These are phyloP conservation scores for Dispira parvispora DNA, from an alignment of 192 early-diverging fungal genomes.

Conservation along the genomic window DNA sequence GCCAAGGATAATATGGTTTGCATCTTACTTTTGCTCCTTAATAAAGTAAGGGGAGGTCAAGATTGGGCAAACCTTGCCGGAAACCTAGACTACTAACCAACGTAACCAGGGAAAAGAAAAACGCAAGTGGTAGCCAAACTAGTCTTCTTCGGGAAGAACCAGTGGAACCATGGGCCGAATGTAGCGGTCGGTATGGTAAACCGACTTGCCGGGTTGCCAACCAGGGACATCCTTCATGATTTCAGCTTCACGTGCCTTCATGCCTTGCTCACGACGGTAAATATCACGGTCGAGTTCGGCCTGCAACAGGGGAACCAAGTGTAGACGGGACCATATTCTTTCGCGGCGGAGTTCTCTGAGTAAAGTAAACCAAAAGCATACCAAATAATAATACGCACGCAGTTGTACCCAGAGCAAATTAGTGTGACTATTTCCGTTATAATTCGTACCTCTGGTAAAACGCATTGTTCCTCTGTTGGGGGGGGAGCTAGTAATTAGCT, in stretches of 20 bases:
- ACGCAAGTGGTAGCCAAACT: background rate
- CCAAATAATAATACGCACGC: background rate
- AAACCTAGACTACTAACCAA: no score
- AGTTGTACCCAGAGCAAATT: background rate
- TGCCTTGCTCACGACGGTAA: constrained; percentile 61
- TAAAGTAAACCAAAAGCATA: background rate
- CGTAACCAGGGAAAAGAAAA: no score
- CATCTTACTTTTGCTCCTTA: no score
- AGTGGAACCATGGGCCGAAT: constrained; percentile 16
- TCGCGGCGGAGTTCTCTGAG: constrained; percentile 77
- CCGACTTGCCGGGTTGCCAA: constrained; percentile 64
- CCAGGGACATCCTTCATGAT: constrained; percentile 76
- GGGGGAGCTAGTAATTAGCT: constrained; percentile 2
- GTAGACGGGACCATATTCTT: constrained; percentile 83
- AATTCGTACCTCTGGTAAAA: background rate
- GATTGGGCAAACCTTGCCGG: no score
- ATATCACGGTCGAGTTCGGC: constrained; percentile 88
- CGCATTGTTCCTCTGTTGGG: constrained; percentile 5
- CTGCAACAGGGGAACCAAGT: constrained; percentile 77
- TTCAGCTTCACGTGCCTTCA: constrained; percentile 52
- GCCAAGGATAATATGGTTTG: no score
- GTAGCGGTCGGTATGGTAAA: constrained; percentile 82
- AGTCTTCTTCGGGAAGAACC: background rate
- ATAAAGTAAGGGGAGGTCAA: no score
- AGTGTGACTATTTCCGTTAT: background rate